These are phyloP conservation scores for Colletotrichum liriopes DNA, from an alignment of 2,329 filamentous ascomycete species.

Conservation along the genomic window DNA sequence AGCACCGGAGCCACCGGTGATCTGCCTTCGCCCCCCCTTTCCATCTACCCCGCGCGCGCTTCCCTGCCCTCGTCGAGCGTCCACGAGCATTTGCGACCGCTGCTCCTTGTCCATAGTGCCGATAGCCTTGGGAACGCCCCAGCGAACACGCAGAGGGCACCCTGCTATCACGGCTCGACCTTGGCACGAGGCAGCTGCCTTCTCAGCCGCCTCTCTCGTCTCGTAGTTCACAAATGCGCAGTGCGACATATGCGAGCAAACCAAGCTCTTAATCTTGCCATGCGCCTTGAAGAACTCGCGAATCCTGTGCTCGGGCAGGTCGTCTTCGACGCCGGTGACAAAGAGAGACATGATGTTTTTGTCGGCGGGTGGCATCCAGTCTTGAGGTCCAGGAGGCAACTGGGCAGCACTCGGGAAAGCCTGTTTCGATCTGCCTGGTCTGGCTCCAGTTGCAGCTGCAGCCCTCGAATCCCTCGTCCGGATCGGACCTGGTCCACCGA, in stretches of 20 bases:
- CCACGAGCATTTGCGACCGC: conserved; percentile 83
- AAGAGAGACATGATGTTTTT: conserved; percentile 93
- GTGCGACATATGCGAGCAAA: conserved; percentile 97
- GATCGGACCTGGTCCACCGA: conserved; percentile 81
- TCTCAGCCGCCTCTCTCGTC: conserved; percentile 86
- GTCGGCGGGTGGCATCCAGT: conserved; percentile 89
- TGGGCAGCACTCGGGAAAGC: conserved; percentile 80
- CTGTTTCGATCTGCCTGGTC: conserved; percentile 65
- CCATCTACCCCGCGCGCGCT: conserved; percentile 49
- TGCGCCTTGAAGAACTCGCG: conserved; percentile 91
- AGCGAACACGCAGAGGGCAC: conserved; percentile 90
- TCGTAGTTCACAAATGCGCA: conserved; percentile 98
- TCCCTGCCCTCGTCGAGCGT: conserved; percentile 69
- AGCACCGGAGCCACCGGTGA: conserved; percentile 11
- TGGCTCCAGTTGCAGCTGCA: conserved; percentile 64
- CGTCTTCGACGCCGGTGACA: conserved; percentile 95
- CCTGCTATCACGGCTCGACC: conserved; percentile 92
- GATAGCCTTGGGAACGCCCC: conserved; percentile 93
- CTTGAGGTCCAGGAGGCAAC: conserved; percentile 84
- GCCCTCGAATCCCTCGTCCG: conserved; percentile 79
- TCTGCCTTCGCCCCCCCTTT: conserved; percentile 39
- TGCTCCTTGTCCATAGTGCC: conserved; percentile 93
- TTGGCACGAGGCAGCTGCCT: conserved; percentile 86
- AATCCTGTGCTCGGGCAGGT: conserved; percentile 92
- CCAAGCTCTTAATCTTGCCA: conserved; percentile 90